Evolutionary conservation across 2,329 filamentous ascomycete species (phyloP).

Genomic region (Phyllosticta citriasiana): DNA sequence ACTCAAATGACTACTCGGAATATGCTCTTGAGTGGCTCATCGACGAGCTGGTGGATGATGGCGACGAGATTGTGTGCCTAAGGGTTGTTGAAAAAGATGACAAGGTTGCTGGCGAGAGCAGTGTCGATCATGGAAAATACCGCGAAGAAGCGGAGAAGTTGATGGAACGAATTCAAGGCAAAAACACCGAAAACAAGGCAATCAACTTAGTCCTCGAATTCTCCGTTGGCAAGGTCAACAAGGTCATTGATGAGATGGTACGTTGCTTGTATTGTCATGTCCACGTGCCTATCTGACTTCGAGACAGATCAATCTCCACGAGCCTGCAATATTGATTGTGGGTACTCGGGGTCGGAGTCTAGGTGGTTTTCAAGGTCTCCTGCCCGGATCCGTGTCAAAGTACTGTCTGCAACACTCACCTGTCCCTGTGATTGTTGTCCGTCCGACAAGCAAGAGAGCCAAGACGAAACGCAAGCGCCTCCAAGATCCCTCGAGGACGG

Average conservation of each 20-base stretch:
- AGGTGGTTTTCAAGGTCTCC: conserved; percentile 74
- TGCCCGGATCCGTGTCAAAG: conserved; percentile 85
- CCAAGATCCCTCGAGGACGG: conserved; percentile 63
- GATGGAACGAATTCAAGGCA: conserved; percentile 65
- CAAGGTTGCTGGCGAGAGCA: conserved; percentile 52
- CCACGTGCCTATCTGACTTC: neutral
- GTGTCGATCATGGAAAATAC: conserved; percentile 59
- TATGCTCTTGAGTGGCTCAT: conserved; percentile 89
- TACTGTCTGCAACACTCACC: conserved; percentile 92
- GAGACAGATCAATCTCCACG: conserved; percentile 74
- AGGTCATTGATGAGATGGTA: conserved; percentile 84
- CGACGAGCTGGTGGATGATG: conserved; percentile 84
- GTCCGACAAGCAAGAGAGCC: conserved; percentile 74
- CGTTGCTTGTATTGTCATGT: conserved; percentile 21
- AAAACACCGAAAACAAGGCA: conserved; percentile 73
- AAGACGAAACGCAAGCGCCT: conserved; percentile 83
- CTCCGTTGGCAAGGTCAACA: conserved; percentile 78
- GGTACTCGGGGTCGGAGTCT: conserved; percentile 78
- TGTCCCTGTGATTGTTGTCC: conserved; percentile 84
- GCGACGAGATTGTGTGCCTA: conserved; percentile 86
- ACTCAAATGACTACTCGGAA: conserved; percentile 85
- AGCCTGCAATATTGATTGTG: conserved; percentile 83
- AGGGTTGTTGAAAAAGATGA: conserved; percentile 78
- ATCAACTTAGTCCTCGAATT: conserved; percentile 82
- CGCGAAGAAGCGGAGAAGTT: conserved; percentile 64